A percentile compares a stretch with the other conserved stretches of the same genome.
These are phyloP conservation scores for Endocladia muricata DNA, from an alignment of 31 red algal genomes.

Conservation along the genomic window DNA sequence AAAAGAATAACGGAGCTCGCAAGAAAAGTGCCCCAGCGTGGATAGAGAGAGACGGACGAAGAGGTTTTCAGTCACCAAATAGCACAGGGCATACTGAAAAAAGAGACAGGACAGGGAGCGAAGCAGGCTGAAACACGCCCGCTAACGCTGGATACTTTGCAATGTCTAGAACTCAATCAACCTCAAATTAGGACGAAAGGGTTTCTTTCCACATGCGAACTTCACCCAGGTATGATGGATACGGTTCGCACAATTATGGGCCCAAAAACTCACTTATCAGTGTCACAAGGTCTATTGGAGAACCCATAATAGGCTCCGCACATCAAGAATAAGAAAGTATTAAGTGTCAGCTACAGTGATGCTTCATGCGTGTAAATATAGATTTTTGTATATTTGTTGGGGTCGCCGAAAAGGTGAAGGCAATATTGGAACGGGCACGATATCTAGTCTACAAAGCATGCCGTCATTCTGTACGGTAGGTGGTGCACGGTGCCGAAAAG, in stretches of 20 bases:
- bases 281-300: not conserved
- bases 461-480: not conserved
- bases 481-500: not conserved
- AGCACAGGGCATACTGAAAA: too few relatives aligned
- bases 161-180: not conserved
- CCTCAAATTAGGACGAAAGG: not conserved
- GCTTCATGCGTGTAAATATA: not conserved
- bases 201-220: not conserved
- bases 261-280: not conserved
- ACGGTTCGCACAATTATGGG: not conserved
- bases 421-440: not conserved
- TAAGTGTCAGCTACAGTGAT: not conserved
- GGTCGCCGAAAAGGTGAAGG: conserved; percentile 11
- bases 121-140: not conserved
- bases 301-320: not conserved
- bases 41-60: not conserved
- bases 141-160: not conserved
- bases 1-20: not conserved
- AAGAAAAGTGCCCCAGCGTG: not conserved
- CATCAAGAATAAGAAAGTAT: not conserved
- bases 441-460: not conserved
- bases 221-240: not conserved
- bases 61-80: too few relatives aligned
- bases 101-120: not conserved
- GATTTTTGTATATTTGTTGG: not conserved